Evolutionary conservation across 176 grass and related monocot species (phyloP), one percentile per base, ranked within the genome.

Genomic region (Rhynchospora breviuscula): DNA sequence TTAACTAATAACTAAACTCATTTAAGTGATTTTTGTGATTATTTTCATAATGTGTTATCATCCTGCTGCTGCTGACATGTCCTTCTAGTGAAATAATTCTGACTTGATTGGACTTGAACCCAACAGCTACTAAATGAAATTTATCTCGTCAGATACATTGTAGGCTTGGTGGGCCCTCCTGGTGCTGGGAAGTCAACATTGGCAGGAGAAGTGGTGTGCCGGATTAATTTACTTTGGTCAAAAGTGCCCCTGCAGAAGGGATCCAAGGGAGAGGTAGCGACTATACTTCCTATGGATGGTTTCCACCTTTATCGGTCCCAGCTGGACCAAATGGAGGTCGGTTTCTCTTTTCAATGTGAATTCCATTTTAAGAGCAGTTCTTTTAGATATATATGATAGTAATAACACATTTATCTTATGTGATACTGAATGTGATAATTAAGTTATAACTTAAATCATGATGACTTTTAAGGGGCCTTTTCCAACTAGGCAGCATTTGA

Each of bases 261-360:
- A 76, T 69, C 79, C 62, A 13, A n/a, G 10, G 74, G 82, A 56
- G 90, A 98, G 58, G 75, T 94, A 86, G 86, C 90, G 6, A 87
- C 83, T 31, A 88, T 95, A 74, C 89, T 98, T 83, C 95, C 95
- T 63, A 94, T 95, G 95, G 95, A 98, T 68, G 95, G 92, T 80
- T 98, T 95, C 83, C 95, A 98, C 85, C 92, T 98, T 74, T 98
- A 98, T 79, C 89, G 92, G 58, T 91, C 86, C 64, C 92, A 98
- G 76, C 89, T 98, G 79, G 90, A 98, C 86, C 86, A 89, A 86
- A 94, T 91, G 90, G 87, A 95, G 90, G 95, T 98, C 84, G 57
- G 80, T 82, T 91, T 65, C 63, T 68, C 14, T 22, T 44, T 44
- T 83, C 61, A 8, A 6, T 67, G 25, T 63, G 35, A 64, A 26